These are phyloP conservation scores for Strobilomyces dryophilus DNA, from an alignment of 768 basidiomycete species.

Conservation along the genomic window DNA sequence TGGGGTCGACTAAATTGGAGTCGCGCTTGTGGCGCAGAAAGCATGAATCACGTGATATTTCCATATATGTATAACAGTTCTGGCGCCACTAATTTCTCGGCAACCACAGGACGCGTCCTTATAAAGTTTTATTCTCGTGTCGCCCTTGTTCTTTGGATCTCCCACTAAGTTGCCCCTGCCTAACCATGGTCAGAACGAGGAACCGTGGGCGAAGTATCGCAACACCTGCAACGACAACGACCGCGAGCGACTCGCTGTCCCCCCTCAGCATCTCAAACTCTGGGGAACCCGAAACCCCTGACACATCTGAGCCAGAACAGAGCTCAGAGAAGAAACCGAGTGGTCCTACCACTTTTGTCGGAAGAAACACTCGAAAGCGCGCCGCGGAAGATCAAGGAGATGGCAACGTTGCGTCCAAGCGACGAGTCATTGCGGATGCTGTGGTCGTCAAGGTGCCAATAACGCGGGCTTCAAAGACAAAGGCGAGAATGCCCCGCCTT, in stretches of 20 bases:
- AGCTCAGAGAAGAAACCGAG: conserved; percentile 1
- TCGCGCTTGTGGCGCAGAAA: conserved; percentile 30
- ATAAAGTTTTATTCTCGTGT: conserved; percentile 14
- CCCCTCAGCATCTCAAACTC: conserved; percentile 48
- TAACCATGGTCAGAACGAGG: conserved; percentile 23
- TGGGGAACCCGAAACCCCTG: conserved; percentile 47
- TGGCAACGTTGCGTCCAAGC: conserved; percentile 23
- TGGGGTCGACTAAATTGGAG: neutral
- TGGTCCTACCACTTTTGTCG: neutral
- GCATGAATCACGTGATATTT: conserved; percentile 20
- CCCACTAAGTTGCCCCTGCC: neutral
- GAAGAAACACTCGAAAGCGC: conserved; percentile 25
- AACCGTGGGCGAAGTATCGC: conserved; percentile 10
- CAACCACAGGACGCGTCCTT: conserved; percentile 15
- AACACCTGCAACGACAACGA: conserved; percentile 25
- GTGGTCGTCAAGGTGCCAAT: conserved; percentile 19
- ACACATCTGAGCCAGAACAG: conserved; percentile 41
- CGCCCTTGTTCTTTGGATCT: conserved; percentile 9
- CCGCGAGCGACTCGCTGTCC: conserved; percentile 42
- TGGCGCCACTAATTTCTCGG: conserved; percentile 26
- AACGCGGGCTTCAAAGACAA: conserved; percentile 13
- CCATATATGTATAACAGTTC: conserved; percentile 4
- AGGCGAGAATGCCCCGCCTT: conserved; percentile 20
- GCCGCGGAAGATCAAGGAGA: conserved; percentile 34
- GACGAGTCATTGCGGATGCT: conserved; percentile 31